Evolutionary conservation across 108 stramenopile genomes (phyloP).

Genomic region (Mediolabrus comicus): DNA sequence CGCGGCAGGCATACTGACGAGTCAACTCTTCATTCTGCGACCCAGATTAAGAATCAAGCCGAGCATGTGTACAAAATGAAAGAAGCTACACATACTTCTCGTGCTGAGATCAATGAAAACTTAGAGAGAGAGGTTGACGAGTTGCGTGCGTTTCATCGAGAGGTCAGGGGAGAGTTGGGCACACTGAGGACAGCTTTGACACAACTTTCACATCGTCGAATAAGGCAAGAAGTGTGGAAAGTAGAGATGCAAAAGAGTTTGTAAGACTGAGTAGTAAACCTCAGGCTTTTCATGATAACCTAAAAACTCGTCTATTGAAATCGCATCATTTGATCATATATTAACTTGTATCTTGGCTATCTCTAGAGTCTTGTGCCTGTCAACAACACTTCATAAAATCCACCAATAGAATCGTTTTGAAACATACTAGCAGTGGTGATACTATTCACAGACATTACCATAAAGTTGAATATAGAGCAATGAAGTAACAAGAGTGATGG

Average conservation of each 20-base stretch:
- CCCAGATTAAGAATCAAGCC: not conserved
- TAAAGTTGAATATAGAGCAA: not conserved
- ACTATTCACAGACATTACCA: too few relatives aligned
- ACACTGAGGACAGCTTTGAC: constrained; percentile 8
- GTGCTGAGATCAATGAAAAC: constrained; percentile 7
- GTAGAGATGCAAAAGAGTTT: too few relatives aligned
- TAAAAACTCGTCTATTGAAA: too few relatives aligned
- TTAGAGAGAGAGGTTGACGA: constrained; percentile 2
- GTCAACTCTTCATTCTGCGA: not conserved
- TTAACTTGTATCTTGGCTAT: too few relatives aligned
- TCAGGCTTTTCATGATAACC: too few relatives aligned
- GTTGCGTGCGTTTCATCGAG: constrained; percentile 11
- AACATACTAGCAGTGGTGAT: too few relatives aligned
- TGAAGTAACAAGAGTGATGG: not conserved
- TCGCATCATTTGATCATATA: too few relatives aligned
- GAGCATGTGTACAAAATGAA: constrained; percentile 3
- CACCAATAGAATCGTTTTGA: too few relatives aligned
- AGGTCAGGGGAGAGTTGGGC: constrained; percentile 5
- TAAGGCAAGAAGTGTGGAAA: not conserved
- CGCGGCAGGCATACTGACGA: not conserved
- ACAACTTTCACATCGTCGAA: not conserved
- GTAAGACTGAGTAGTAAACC: too few relatives aligned
- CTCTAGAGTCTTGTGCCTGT: too few relatives aligned
- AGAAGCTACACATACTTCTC: not conserved
- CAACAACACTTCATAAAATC: too few relatives aligned